Evolutionary conservation across 73 alveolate genomes (phyloP), one percentile per base, ranked within the genome.

Genomic region (Paramecium biaurelia): DNA sequence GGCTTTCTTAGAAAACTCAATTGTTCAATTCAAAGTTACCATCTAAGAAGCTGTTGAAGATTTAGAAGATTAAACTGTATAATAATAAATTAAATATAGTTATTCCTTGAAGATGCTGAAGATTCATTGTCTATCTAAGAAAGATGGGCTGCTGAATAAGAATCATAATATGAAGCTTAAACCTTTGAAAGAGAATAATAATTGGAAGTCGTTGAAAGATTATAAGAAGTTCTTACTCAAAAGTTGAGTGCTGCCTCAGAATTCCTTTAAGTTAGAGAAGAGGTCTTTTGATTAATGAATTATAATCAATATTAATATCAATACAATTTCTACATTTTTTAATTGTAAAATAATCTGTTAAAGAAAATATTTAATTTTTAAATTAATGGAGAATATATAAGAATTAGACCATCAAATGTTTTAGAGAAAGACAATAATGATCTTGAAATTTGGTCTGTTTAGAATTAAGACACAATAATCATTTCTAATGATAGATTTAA

Each of bases 71-170:
- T 56, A 85, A 26, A 85, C 92, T 85, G 92, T 85, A 85, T 28
- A 2, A 20, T 63, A 7, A 0, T 21, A 14, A 18, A 14, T 47
- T 42, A 18, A 42, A n/a, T 21, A 9, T 85, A 85, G 92, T 57
- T 85, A 49, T 85, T 85, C 92, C 57, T 85, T n/a, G 92, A 85
- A 24, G 92, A 85, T 85, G 92, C 92, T 85, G 92, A 85, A 85
- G 92, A 85, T 23, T 57, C 89, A 20, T 56, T 85, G 68, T 58
- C 85, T 26, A 85, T 85, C 38, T 20, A 85, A 85, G 70, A 85
- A 15, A 85, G 92, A 85, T 85, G 92, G 92, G 53, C 88, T 38
- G 88, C 45, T 14, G 86, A 26, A 24, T 57, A 85, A 85, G 89
- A 57, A 57, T 10, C 70, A 0, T 23, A 45, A 38, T 79, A 79